phyloP scores from a whole-genome alignment of 768 basidiomycete species.

The Rhodotorula babjevae region DNA sequence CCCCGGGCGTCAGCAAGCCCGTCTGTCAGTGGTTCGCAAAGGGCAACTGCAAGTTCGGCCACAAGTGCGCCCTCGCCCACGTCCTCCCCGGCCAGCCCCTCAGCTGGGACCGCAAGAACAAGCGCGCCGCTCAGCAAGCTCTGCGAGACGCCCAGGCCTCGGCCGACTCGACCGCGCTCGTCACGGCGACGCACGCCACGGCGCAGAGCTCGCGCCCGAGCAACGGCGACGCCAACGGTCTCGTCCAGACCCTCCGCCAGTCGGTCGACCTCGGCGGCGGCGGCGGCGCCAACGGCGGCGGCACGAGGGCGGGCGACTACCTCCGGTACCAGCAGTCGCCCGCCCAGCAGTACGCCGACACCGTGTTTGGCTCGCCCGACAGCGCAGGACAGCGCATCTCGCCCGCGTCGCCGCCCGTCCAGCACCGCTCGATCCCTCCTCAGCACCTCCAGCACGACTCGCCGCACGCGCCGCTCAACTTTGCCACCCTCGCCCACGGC shows the following conservation, averaged over 20 bases:
- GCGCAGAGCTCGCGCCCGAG: not conserved
- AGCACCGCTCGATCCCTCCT: slow-evolving; percentile 4
- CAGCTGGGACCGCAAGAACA: slow-evolving; percentile 96
- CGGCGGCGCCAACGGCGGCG: too few species aligned
- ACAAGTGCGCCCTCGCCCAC: slow-evolving; percentile 81
- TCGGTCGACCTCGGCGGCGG: slow-evolving; percentile 1
- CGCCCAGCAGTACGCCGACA: not conserved
- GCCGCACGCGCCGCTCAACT: slow-evolving; percentile 19
- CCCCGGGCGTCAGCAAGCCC: slow-evolving; percentile 57
- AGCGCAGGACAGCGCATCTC: slow-evolving; percentile 21
- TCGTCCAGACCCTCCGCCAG: slow-evolving; percentile 27
- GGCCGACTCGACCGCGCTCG: slow-evolving; percentile 3
- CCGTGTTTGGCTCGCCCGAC: slow-evolving; percentile 34
- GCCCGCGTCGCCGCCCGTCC: slow-evolving; percentile 5
- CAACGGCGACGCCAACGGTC: not conserved
- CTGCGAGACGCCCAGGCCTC: slow-evolving; percentile 32
- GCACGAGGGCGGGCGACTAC: not conserved
- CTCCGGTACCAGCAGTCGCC: not conserved
- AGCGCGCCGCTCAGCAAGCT: slow-evolving; percentile 51
- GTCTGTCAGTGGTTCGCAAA: slow-evolving; percentile 61
- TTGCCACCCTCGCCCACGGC: slow-evolving; percentile 18
- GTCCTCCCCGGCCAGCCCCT: slow-evolving; percentile 88
- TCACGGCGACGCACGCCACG: slow-evolving; percentile 3
- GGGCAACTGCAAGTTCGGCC: slow-evolving; percentile 78
- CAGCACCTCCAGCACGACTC: slow-evolving; percentile 2